Evolutionary conservation across 2,329 filamentous ascomycete genomes (phyloP).

Genomic region (Xylaria multiplex): DNA sequence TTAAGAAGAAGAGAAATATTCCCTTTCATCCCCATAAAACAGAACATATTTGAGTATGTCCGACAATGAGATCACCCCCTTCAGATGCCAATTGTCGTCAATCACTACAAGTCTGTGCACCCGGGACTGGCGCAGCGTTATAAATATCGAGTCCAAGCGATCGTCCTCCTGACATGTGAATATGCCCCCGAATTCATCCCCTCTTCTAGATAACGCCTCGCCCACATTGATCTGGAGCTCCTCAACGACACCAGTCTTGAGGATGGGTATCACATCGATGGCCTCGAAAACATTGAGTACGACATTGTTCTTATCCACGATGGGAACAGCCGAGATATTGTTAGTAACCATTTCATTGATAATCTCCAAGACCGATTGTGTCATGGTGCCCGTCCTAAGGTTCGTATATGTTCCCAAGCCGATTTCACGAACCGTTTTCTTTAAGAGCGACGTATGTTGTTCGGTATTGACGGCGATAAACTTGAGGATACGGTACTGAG

Average conservation of each 20-base stretch:
- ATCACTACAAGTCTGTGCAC: constrained; percentile 94
- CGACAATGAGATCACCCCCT: constrained; percentile 90
- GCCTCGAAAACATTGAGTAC: constrained; percentile 98
- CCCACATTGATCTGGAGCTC: constrained; percentile 87
- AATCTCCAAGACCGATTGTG: constrained; percentile 89
- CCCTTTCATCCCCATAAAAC: constrained; percentile 77
- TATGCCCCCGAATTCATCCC: constrained; percentile 93
- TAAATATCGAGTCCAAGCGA: constrained; percentile 93
- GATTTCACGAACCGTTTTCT: constrained; percentile 86
- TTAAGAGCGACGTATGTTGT: constrained; percentile 85
- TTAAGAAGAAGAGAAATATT: constrained; percentile 46
- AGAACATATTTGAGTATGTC: constrained; percentile 97
- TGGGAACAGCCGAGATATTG: constrained; percentile 94
- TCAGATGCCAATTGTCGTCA: constrained; percentile 86
- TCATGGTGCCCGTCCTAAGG: constrained; percentile 86
- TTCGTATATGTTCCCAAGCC: constrained; percentile 85
- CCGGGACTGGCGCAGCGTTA: constrained; percentile 92
- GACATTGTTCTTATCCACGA: constrained; percentile 79
- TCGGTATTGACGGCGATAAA: constrained; percentile 95
- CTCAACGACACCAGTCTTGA: constrained; percentile 93
- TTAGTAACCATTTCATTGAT: constrained; percentile 92
- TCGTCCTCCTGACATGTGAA: constrained; percentile 95
- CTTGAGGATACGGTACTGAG: constrained; percentile 97
- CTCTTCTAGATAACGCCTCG: constrained; percentile 85
- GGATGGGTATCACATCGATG: constrained; percentile 94